Percentiles rank a stretch among this genome's conserved stretches.
Evolutionary conservation across 768 basidiomycete species (phyloP).

Genomic region (Rubroboletus satanas): DNA sequence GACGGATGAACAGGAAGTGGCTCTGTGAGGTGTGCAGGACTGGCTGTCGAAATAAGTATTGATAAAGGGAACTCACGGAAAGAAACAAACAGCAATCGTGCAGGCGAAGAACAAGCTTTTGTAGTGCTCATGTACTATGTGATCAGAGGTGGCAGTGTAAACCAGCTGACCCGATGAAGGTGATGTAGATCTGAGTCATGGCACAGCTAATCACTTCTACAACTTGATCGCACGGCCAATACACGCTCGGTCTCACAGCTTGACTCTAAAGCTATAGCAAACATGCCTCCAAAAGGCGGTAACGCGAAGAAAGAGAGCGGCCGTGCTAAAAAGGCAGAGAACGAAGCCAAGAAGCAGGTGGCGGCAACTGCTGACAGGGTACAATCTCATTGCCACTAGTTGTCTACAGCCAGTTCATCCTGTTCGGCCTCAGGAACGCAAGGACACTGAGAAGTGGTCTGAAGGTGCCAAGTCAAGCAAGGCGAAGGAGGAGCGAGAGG

Average conservation of each 20-base stretch:
- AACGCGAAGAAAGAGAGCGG: slow-evolving; percentile 94
- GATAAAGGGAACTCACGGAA: not conserved
- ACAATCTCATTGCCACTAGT: slow-evolving; percentile 5
- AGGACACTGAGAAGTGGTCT: slow-evolving; percentile 66
- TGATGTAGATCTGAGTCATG: slow-evolving; percentile 20
- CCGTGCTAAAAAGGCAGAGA: slow-evolving; percentile 87
- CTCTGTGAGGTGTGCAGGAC: not conserved
- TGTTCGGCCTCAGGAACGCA: slow-evolving; percentile 50
- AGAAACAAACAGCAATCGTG: not conserved
- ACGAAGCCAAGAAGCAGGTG: slow-evolving; percentile 76
- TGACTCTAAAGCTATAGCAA: not conserved
- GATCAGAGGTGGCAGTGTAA: slow-evolving; percentile 26
- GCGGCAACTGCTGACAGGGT: slow-evolving; percentile 61
- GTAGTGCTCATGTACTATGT: not conserved
- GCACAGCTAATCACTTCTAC: slow-evolving; percentile 8
- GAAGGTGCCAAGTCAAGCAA: slow-evolving; percentile 68
- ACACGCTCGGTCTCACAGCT: slow-evolving; percentile 4
- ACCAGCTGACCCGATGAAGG: slow-evolving; percentile 9
- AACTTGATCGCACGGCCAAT: not conserved
- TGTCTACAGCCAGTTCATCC: slow-evolving; percentile 1
- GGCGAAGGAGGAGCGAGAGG: slow-evolving; percentile 68
- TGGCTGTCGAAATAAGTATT: not conserved
- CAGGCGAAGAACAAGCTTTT: slow-evolving; percentile 5
- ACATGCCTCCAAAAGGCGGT: slow-evolving; percentile 82
- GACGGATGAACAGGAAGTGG: not conserved